Conservation (phyloP, 495 filamentous ascomycete genomes). For the Parathielavia appendiculata region DNA sequence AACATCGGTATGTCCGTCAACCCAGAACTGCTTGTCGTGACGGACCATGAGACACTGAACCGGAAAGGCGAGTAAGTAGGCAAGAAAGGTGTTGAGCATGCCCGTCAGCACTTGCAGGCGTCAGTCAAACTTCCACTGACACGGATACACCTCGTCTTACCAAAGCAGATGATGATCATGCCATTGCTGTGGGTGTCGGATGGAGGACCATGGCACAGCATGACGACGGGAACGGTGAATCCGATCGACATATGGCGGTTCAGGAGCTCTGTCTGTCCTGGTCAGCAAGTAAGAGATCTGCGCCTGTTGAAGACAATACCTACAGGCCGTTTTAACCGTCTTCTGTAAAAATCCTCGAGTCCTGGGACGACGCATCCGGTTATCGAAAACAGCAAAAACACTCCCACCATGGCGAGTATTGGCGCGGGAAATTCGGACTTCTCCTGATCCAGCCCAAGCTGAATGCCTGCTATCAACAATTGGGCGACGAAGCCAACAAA, state of each 20-base stretch:
- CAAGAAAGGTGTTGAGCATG: conserved; percentile 23
- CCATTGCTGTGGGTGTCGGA: conserved; percentile 30
- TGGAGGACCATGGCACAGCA: conserved; percentile 39
- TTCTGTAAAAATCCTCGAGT: conserved; percentile 32
- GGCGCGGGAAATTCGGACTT: conserved; percentile 29
- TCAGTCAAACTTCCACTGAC: conserved; percentile 5
- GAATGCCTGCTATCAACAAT: conserved; percentile 27
- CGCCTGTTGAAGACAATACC: conserved; percentile 2
- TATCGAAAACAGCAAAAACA: conserved; percentile 20
- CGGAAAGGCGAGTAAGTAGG: conserved; percentile 24
- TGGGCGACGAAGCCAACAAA: conserved; percentile 24
- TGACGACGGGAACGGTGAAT: conserved; percentile 43
- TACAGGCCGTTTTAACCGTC: conserved; percentile 34
- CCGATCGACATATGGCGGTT: conserved; percentile 48
- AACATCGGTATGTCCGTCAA: not conserved
- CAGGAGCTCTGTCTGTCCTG: conserved; percentile 33
- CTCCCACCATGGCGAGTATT: conserved; percentile 30
- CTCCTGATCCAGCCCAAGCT: conserved; percentile 17
- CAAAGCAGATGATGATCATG: conserved; percentile 36
- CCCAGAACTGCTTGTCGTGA: conserved; percentile 15
- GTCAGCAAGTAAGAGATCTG: not conserved
- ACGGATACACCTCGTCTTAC: conserved; percentile 21
- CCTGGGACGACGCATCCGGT: conserved; percentile 12
- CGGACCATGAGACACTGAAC: conserved; percentile 28
- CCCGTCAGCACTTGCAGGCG: conserved; percentile 27